A percentile compares a stretch with the other conserved stretches of the same genome.
Conservation (phyloP, 164 flowering plant species). For the grape (Vitis vinifera) region ASM3070453v1 NC_081809.1:6044501-6045000, state of each 20-base stretch:
- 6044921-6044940: constrained; percentile 10
- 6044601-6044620: neutral
- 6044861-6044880: constrained; percentile 44
- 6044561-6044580: constrained; percentile 21
- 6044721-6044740: constrained; percentile 12
- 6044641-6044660: constrained; percentile 17
- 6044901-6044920: constrained; percentile 15
- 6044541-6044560: constrained; percentile 22
- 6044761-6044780: constrained; percentile 4
- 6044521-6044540: constrained; percentile 25
- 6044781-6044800: constrained; percentile 8
- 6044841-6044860: constrained; percentile 23
- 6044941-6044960: neutral
- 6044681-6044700: constrained; percentile 13
- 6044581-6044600: constrained; percentile 10
- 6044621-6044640: constrained; percentile 26
- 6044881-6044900: constrained; percentile 39
- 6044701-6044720: constrained; percentile 31
- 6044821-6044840: constrained; percentile 37
- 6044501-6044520: constrained; percentile 7
- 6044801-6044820: constrained; percentile 19
- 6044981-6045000: constrained; percentile 11
- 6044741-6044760: constrained; percentile 9
- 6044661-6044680: constrained; percentile 13
- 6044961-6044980: constrained; percentile 14